These are phyloP conservation scores for Colletotrichum tofieldiae DNA, from an alignment of 2,329 filamentous ascomycete species.

Conservation along the genomic window DNA sequence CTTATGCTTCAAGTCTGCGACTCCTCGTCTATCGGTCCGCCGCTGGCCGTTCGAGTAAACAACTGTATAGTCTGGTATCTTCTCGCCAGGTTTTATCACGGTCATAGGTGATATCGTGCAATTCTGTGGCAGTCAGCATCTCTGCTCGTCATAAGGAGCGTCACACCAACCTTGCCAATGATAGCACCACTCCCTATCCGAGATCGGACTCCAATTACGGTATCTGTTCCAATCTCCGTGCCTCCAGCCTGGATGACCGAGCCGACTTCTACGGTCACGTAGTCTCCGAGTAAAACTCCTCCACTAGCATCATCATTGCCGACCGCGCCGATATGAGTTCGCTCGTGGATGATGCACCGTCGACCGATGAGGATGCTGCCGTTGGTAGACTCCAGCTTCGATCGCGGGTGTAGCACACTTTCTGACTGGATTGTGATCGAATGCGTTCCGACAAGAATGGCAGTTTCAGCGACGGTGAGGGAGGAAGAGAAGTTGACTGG, in stretches of 20 bases:
- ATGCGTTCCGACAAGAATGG: constrained; percentile 78
- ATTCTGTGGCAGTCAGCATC: constrained; percentile 61
- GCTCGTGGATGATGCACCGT: constrained; percentile 86
- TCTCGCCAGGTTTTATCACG: constrained; percentile 69
- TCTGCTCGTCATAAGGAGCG: background rate
- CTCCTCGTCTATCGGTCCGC: constrained; percentile 72
- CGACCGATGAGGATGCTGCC: constrained; percentile 87
- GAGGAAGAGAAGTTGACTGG: constrained; percentile 74
- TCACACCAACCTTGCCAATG: constrained; percentile 70
- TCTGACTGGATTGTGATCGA: constrained; percentile 85
- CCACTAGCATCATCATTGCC: constrained; percentile 53
- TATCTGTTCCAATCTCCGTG: constrained; percentile 74
- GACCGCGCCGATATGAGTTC: constrained; percentile 68
- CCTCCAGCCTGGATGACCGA: constrained; percentile 74
- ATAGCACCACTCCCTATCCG: constrained; percentile 73
- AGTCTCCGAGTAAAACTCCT: constrained; percentile 73
- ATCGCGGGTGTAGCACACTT: constrained; percentile 88
- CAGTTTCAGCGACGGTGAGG: constrained; percentile 74
- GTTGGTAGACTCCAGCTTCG: constrained; percentile 82
- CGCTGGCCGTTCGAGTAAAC: constrained; percentile 76
- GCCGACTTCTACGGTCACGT: constrained; percentile 74
- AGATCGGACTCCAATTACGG: constrained; percentile 71
- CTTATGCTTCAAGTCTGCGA: constrained; percentile 75
- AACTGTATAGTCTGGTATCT: constrained; percentile 77
- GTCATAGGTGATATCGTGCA: constrained; percentile 80